Percentiles rank a stretch among this genome's conserved stretches.
phyloP scores from a whole-genome alignment of 208 protist species.

The Spongospora subterranea region DNA sequence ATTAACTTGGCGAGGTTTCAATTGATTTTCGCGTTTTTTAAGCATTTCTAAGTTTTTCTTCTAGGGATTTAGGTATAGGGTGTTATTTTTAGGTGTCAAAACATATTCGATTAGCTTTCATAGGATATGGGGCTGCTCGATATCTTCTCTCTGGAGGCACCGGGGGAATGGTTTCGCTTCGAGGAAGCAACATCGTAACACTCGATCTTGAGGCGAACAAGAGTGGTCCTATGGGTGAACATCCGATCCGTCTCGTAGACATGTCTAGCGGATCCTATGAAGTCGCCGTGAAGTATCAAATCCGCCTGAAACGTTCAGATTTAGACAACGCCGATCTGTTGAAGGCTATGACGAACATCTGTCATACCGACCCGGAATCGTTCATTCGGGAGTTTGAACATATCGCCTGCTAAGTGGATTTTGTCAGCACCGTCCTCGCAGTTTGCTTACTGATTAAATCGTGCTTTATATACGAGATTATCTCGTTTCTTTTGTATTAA shows the following conservation, averaged over 20 bases:
- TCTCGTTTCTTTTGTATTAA: too few species aligned
- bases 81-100: background rate
- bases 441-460: too few species aligned
- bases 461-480: too few species aligned
- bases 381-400: background rate
- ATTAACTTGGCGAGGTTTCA: background rate
- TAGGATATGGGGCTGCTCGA: conserved; percentile 44
- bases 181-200: background rate
- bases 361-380: background rate
- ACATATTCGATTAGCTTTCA: background rate
- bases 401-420: background rate
- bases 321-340: background rate
- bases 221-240: background rate
- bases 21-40: background rate
- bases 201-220: background rate
- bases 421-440: too few species aligned
- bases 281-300: conserved; percentile 44
- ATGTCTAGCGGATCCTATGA: background rate
- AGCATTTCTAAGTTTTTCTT: background rate
- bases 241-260: conserved; percentile 25
- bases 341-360: conserved; percentile 1
- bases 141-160: background rate
- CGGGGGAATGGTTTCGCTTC: background rate
- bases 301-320: background rate
- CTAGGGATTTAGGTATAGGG: conserved; percentile 15